Base-by-base conservation (phyloP, 2,329 filamentous ascomycete genomes). In the Apiospora arundinis region DNA sequence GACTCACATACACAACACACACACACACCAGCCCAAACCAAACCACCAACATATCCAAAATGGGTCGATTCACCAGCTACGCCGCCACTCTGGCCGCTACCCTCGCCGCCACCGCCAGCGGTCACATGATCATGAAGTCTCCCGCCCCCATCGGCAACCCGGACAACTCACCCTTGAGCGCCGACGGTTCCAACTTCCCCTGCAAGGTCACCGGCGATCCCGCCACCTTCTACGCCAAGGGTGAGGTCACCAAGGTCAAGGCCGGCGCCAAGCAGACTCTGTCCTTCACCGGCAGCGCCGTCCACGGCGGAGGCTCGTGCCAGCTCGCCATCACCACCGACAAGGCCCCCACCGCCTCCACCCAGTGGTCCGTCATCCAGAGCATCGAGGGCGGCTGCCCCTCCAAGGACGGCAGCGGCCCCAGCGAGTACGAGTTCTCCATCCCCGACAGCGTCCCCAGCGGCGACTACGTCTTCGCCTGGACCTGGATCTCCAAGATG, bases 401-500 rank as follows among this genome's bases (percentile, higher is more conserved):
- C 0, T 82, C 86, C 1, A 78, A 79, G 52, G 85, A 77, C 18
- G 79, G 80, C 21, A 75, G 75, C 2, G 81, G 83, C n/a, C 80
- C 85, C 7, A 82, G 84, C 70, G 79, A 80, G 0, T 92, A 89
- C 82, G 80, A 87, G 67, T 93, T 88, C 81, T 84, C 80, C 0
- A 87, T 94, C 49, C 92, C 92, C 0, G 82, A 86, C 0, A 86
- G 84, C 21, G 84, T 93, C 32, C 85, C 86, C 11, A 83, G 89
- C n/a, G 92, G 92, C 12, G 85, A 91, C 49, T 92, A 90, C 67
- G 90, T 89, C 0, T 85, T 94, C 23, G 90, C 91, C 3, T 94
- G 92, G 92, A 91, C 91, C 1, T 94, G 92, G 92, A 87, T 93
- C 79, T 93, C 93, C 69, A 92, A 90, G 69, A 77, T 93, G 42